Conservation (phyloP, 2,329 filamentous ascomycete genomes). For the Arachnomyces sp. region DNA sequence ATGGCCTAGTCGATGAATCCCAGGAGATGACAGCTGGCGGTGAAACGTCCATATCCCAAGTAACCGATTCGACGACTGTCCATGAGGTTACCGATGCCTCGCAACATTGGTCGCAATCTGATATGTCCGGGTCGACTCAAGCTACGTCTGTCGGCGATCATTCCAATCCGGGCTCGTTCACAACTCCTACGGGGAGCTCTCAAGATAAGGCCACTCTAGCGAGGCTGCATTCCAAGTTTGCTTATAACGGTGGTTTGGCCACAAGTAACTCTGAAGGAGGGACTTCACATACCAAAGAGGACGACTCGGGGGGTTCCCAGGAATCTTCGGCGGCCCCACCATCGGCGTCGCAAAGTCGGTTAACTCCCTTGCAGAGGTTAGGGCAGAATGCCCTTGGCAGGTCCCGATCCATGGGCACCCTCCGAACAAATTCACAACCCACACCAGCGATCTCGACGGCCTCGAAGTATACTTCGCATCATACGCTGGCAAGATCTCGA, state of each 20-base stretch:
- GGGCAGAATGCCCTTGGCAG: slow-evolving; percentile 31
- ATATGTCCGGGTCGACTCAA: not conserved
- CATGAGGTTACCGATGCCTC: not conserved
- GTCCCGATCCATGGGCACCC: slow-evolving; percentile 28
- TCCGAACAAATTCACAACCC: slow-evolving; percentile 5
- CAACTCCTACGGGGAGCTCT: not conserved
- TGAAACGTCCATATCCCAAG: not conserved
- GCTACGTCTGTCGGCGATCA: slow-evolving; percentile 11
- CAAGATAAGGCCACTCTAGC: too few relatives aligned
- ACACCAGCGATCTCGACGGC: not conserved
- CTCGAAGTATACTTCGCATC: not conserved
- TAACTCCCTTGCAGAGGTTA: slow-evolving; percentile 35
- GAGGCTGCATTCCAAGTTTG: slow-evolving; percentile 26
- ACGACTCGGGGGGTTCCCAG: slow-evolving; percentile 1
- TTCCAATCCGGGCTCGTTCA: slow-evolving; percentile 20
- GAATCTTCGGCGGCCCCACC: slow-evolving; percentile 7
- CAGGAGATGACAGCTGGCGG: not conserved
- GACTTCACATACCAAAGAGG: not conserved
- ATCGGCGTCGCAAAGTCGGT: slow-evolving; percentile 11
- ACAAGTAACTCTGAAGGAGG: slow-evolving; percentile 9
- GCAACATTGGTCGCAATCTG: not conserved
- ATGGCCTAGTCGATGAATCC: too few relatives aligned
- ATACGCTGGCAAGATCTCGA: slow-evolving; percentile 13
- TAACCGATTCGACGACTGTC: slow-evolving; percentile 1
- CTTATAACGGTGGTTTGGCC: slow-evolving; percentile 16